These are phyloP conservation scores for Yarrowia sp. DNA, from an alignment of 805 yeast species.

Conservation along the genomic window DNA sequence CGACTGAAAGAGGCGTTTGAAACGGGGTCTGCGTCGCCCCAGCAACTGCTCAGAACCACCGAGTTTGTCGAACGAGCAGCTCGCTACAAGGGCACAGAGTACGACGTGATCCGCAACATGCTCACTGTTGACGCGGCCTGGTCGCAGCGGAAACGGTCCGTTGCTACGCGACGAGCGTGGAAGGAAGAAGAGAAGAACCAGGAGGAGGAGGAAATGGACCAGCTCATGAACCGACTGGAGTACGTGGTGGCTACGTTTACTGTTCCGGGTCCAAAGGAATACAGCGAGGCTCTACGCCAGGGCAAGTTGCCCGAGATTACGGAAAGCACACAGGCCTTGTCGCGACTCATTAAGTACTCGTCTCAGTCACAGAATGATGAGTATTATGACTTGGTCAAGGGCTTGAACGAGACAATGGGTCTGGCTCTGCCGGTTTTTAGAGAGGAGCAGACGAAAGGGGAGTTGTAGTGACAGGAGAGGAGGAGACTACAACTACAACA, in stretches of 20 bases:
- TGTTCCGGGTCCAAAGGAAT: background rate
- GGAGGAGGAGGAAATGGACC: background rate
- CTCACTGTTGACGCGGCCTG: background rate
- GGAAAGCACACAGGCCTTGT: background rate
- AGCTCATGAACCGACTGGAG: background rate
- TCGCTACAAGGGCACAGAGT: background rate
- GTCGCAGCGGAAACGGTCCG: too few relatives aligned
- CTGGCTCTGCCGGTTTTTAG: background rate
- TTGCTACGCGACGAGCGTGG: too few relatives aligned
- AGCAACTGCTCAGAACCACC: background rate
- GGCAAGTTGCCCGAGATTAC: background rate
- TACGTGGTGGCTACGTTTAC: background rate
- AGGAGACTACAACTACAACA: too few relatives aligned
- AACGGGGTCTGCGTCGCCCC: background rate
- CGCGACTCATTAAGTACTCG: background rate
- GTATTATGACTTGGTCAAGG: background rate
- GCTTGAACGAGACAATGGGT: background rate
- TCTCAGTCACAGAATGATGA: background rate
- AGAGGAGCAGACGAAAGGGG: too few relatives aligned
- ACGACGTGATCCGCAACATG: constrained; percentile 4
- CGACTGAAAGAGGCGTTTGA: background rate
- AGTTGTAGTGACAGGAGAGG: too few relatives aligned
- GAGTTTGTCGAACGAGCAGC: constrained; percentile 12
- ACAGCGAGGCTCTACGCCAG: background rate
- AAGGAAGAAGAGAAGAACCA: background rate